Base-by-base conservation (phyloP, 768 basidiomycete species). In the Kwoniella sp. region DNA sequence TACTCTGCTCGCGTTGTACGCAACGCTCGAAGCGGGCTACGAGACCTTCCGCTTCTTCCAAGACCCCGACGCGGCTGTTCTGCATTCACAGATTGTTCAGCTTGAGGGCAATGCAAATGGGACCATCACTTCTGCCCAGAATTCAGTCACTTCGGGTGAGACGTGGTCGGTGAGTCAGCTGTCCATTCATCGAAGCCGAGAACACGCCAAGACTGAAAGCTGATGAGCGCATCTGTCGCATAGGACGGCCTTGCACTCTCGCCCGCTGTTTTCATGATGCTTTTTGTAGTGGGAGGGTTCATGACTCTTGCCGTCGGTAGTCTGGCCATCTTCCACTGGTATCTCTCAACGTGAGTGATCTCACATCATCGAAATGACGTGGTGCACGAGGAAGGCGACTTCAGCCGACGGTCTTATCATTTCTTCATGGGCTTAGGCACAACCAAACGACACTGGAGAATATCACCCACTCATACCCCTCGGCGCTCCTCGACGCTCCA, bases 391-490 rank as follows among this genome's bases (percentile, higher is more conserved):
- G n/a, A n/a, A n/a, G n/a, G n/a, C n/a, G n/a, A n/a, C n/a, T n/a
- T n/a, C 5, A 34, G 34, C 34, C 13, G 34, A 34, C 34, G 34
- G 7, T 34, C 13, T 5, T 13, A 34, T 58, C 45, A 31, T 52
- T 34, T 28, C n/a, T 48, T 23, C 30, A 7, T 51, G 7, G 26
- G 28, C 2, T 52, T 38, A 78, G 77, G 3, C 61, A 72, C 34
- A 78, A 78, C 58, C 55, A 64, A 20, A 73, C 77, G 2, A 78
- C 77, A 3, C 58, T 78, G 9, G 77, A 78, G 51, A 61, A 73
- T 30, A 73, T 78, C 37, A 72, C 75, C 0, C 73, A 73, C 45
- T 63, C 75, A 2, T 73, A 71, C 57, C 77, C 77, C 3, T 63
- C 71, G 30, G 74, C 72, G 12, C 58, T 74, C 0, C 67, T 74